Conservation (phyloP, 768 basidiomycete species). For the Amanita phalloides region DNA sequence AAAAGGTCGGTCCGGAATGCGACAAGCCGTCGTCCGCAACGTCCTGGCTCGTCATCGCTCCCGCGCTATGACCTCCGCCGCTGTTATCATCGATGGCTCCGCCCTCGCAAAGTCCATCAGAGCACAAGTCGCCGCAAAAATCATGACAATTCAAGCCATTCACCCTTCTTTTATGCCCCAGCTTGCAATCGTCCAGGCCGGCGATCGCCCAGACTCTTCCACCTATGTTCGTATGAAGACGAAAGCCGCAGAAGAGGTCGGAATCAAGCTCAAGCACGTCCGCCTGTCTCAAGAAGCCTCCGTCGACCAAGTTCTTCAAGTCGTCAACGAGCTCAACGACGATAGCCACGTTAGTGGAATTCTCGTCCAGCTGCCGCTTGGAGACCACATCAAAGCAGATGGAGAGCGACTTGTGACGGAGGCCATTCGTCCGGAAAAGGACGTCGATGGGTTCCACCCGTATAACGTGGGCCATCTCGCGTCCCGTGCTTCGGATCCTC, state of each 20-base stretch:
- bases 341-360: slow-evolving; percentile 81
- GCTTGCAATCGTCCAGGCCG: slow-evolving; percentile 90
- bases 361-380: slow-evolving; percentile 91
- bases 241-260: slow-evolving; percentile 91
- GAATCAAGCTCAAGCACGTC: slow-evolving; percentile 81
- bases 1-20: neutral
- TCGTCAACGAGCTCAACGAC: slow-evolving; percentile 74
- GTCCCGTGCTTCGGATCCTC: slow-evolving; percentile 79
- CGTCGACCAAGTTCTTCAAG: slow-evolving; percentile 64
- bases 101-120: slow-evolving; percentile 86
- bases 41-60: slow-evolving; percentile 28
- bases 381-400: slow-evolving; percentile 67
- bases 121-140: slow-evolving; percentile 58
- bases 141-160: slow-evolving; percentile 31
- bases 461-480: slow-evolving; percentile 96
- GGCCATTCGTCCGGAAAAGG: slow-evolving; percentile 87
- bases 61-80: slow-evolving; percentile 26
- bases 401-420: slow-evolving; percentile 92
- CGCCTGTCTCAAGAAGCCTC: slow-evolving; percentile 54
- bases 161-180: slow-evolving; percentile 88
- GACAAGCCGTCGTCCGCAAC: neutral
- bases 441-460: slow-evolving; percentile 99
- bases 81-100: slow-evolving; percentile 72
- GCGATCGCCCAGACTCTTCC: slow-evolving; percentile 80
- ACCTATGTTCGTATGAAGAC: slow-evolving; percentile 97